Percentiles rank a stretch among this genome's conserved stretches.
Evolutionary conservation across 176 grass and related monocot species (phyloP).

Genomic region (Oryza officinalis): DNA sequence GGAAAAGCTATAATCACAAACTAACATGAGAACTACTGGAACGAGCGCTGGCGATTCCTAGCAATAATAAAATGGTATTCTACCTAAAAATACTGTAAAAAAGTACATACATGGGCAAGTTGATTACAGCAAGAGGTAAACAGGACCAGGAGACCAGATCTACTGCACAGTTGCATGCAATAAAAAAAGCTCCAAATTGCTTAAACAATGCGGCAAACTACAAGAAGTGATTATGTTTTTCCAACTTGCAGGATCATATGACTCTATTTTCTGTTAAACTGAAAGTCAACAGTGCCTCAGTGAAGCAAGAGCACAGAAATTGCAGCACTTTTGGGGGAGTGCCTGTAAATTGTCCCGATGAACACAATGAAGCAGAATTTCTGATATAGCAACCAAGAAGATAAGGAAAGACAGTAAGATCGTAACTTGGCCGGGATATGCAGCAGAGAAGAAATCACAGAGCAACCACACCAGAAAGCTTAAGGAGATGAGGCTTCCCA

Average conservation of each 20-base stretch:
- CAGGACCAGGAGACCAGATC: constrained; percentile 47
- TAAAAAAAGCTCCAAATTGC: constrained; percentile 34
- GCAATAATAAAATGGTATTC: background rate
- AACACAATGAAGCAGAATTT: constrained; percentile 21
- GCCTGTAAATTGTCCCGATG: background rate
- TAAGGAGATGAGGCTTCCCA: background rate
- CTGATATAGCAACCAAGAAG: constrained; percentile 20
- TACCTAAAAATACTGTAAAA: background rate
- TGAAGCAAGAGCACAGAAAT: constrained; percentile 26
- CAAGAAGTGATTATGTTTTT: constrained; percentile 25
- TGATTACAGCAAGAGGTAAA: constrained; percentile 28
- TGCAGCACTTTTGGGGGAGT: constrained; percentile 20
- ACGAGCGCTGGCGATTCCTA: constrained; percentile 9
- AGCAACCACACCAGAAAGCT: background rate
- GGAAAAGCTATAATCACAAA: background rate
- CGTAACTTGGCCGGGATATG: constrained; percentile 18
- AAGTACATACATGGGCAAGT: constrained; percentile 8
- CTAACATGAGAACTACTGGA: background rate
- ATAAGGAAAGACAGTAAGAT: constrained; percentile 4
- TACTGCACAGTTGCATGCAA: constrained; percentile 45
- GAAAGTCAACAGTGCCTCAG: constrained; percentile 19
- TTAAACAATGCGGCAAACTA: constrained; percentile 18
- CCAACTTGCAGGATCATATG: constrained; percentile 35
- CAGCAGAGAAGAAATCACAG: constrained; percentile 23
- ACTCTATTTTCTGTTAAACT: constrained; percentile 32